Evolutionary conservation across 768 basidiomycete species (phyloP).

Genomic region (Calvatia gigantea): DNA sequence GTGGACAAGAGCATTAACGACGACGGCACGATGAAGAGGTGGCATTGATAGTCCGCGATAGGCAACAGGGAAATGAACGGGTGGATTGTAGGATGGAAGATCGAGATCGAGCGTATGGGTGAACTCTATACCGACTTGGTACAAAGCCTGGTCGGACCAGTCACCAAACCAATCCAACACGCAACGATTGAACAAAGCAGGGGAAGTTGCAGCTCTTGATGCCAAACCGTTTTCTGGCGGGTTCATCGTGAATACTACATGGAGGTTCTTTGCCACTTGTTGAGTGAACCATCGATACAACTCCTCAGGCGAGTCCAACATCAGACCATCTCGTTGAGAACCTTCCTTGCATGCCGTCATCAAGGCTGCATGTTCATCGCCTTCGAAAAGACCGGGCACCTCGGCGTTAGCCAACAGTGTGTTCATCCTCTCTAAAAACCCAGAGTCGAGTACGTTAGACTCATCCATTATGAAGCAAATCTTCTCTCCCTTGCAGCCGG

Average conservation of each 20-base stretch:
- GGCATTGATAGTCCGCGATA: conserved; percentile 82
- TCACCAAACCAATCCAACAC: conserved; percentile 99
- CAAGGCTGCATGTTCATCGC: conserved; percentile 95
- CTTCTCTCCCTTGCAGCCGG: conserved; percentile 98
- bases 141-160: conserved; percentile 98
- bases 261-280: conserved; percentile 96
- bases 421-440: conserved; percentile 99
- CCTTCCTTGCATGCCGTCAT: conserved; percentile 99
- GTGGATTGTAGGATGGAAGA: conserved; percentile 73
- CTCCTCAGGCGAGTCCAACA: conserved; percentile 98
- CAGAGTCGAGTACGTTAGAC: conserved; percentile 97
- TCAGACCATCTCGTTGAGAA: conserved; percentile 96
- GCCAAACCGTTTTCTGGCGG: conserved; percentile 95
- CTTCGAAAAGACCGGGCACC: conserved; percentile 99
- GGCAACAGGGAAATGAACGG: conserved; percentile 82
- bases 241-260: conserved; percentile 99
- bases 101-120: conserved; percentile 93
- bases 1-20: conserved; percentile 90
- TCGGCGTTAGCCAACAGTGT: conserved; percentile 99
- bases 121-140: conserved; percentile 97
- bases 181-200: conserved; percentile 97
- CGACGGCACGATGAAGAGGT: conserved; percentile 86
- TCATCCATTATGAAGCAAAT: conserved; percentile 99
- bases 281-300: conserved; percentile 98
- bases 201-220: conserved; percentile 94